phyloP scores from a whole-genome alignment of 192 early-diverging fungal species.

The Linnemannia zychae region DNA sequence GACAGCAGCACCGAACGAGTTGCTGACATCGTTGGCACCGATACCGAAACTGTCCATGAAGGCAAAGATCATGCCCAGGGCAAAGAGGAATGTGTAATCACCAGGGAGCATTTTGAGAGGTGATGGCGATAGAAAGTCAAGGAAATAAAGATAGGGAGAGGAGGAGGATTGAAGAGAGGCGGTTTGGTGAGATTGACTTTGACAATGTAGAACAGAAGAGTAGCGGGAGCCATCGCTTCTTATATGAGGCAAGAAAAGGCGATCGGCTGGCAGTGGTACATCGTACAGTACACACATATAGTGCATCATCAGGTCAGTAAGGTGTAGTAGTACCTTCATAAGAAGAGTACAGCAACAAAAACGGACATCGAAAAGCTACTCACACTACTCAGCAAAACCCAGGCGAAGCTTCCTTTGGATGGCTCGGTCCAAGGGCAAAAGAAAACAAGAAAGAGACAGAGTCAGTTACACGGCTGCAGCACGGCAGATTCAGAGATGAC shows the following conservation, averaged over 20 bases:
- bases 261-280: neutral
- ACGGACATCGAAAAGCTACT: neutral
- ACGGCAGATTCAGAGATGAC: neutral
- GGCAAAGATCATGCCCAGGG: constrained; percentile 75
- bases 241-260: neutral
- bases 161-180: neutral
- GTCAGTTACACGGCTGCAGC: neutral
- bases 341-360: neutral
- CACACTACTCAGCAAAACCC: constrained; percentile 10
- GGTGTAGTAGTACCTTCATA: neutral
- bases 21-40: constrained; percentile 91
- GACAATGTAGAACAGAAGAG: constrained; percentile 3
- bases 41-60: constrained; percentile 85
- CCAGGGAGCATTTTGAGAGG: constrained; percentile 27
- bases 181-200: constrained; percentile 2
- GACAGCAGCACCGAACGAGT: constrained; percentile 88
- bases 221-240: neutral
- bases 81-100: constrained; percentile 79
- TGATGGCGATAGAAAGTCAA: neutral
- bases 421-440: neutral
- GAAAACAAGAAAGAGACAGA: neutral
- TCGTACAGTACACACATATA: too few relatives aligned
- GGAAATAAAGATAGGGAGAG: neutral
- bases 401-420: constrained; percentile 13
- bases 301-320: neutral